Evolutionary conservation across 441 rosid genomes (phyloP).

Genomic region (Erysimum cheiri): DNA sequence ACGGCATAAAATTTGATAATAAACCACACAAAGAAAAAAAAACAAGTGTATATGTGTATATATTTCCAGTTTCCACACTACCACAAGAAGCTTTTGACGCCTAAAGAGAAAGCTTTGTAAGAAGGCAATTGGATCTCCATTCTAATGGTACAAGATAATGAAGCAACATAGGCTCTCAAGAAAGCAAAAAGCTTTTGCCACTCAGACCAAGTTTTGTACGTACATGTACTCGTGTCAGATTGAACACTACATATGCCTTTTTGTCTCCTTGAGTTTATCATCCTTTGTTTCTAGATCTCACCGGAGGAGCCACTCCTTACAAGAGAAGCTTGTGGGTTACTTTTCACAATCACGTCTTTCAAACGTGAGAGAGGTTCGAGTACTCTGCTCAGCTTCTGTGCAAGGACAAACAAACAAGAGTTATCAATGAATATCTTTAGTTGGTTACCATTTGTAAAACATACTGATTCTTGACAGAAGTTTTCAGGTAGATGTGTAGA

Average conservation of each 20-base stretch:
- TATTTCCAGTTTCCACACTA: constrained; percentile 25
- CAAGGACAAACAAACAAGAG: constrained; percentile 3
- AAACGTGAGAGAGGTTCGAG: constrained; percentile 44
- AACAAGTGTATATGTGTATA: background rate
- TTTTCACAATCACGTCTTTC: constrained; percentile 42
- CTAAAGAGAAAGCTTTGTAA: constrained; percentile 29
- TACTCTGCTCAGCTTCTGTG: constrained; percentile 42
- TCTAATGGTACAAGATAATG: constrained; percentile 35
- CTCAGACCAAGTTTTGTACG: constrained; percentile 27
- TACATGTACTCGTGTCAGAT: constrained; percentile 35
- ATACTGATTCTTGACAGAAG: constrained; percentile 5
- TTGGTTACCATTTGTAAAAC: constrained; percentile 6
- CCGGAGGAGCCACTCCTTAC: constrained; percentile 41
- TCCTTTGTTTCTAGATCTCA: constrained; percentile 37
- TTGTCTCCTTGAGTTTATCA: constrained; percentile 24
- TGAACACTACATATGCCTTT: constrained; percentile 11
- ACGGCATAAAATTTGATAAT: background rate
- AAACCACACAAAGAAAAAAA: background rate
- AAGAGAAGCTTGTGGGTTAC: constrained; percentile 42
- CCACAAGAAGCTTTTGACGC: constrained; percentile 23
- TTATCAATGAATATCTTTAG: constrained; percentile 1
- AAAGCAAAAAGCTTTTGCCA: constrained; percentile 25
- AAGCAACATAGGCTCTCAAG: constrained; percentile 34
- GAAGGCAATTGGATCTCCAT: constrained; percentile 21
- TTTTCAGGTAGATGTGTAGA: background rate